Percentiles rank a stretch among this genome's conserved stretches.
Conservation (phyloP, 164 flowering plant genomes). For the Liriodendron chinense region DNA sequence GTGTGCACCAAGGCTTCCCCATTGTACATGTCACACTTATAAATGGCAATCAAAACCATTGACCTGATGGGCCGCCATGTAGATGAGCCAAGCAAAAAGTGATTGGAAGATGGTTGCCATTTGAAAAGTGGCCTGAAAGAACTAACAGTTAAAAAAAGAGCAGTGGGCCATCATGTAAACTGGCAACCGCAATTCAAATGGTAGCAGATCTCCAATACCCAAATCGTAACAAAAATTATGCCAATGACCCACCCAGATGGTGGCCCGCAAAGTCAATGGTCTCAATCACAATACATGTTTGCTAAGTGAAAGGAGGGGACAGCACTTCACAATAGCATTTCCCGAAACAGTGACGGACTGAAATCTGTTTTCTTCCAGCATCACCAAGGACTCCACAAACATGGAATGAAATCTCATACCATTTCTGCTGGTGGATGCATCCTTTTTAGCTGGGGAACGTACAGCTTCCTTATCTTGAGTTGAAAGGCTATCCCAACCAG, state of each 20-base stretch:
- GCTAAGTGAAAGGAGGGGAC: too few species aligned
- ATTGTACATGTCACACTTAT: too few species aligned
- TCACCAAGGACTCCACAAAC: background rate
- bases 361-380: background rate
- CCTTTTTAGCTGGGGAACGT: slow-evolving; percentile 35
- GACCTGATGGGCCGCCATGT: background rate
- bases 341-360: background rate
- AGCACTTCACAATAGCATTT: too few species aligned
- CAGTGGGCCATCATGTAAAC: too few species aligned
- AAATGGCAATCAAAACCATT: too few species aligned
- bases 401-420: slow-evolving; percentile 30
- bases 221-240: too few species aligned
- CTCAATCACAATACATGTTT: too few species aligned
- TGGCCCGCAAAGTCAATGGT: too few species aligned
- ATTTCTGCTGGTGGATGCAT: slow-evolving; percentile 28
- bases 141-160: background rate
- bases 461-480: slow-evolving; percentile 52
- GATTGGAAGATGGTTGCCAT: background rate
- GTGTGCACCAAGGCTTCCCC: too few species aligned
- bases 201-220: too few species aligned
- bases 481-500: slow-evolving; percentile 75
- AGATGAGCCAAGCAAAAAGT: background rate
- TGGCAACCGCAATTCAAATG: too few species aligned
- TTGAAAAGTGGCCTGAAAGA: background rate
- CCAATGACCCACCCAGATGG: too few species aligned